phyloP scores from a whole-genome alignment of 2,329 filamentous ascomycete species.

The Aspergillus spinulosporus region DNA sequence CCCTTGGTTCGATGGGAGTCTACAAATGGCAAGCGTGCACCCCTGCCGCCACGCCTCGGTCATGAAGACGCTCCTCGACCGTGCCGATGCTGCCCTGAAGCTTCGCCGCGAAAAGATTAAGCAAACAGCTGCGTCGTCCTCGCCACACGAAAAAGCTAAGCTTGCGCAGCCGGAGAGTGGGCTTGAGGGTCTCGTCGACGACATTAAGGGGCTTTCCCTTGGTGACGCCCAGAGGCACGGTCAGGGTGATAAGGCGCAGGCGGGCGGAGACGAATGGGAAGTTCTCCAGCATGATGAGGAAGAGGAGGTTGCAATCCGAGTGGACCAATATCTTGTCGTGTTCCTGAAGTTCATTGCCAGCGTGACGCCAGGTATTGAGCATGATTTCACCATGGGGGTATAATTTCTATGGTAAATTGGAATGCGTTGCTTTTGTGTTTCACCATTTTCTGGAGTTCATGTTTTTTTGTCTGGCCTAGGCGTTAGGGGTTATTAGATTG shows the following conservation, averaged over 20 bases:
- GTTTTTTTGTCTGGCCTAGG: neutral
- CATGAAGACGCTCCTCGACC: constrained; percentile 96
- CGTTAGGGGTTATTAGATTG: neutral
- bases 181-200: constrained; percentile 81
- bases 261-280: constrained; percentile 64
- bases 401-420: constrained; percentile 45
- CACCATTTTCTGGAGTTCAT: neutral
- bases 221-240: constrained; percentile 44
- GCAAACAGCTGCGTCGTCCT: constrained; percentile 57
- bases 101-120: constrained; percentile 80
- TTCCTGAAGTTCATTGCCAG: constrained; percentile 72
- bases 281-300: constrained; percentile 55
- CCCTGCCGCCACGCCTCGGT: constrained; percentile 96
- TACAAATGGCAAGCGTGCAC: constrained; percentile 96
- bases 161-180: constrained; percentile 51
- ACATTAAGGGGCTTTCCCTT: constrained; percentile 66
- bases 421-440: neutral
- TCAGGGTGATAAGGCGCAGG: constrained; percentile 25
- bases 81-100: constrained; percentile 89
- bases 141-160: constrained; percentile 27
- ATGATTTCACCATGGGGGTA: constrained; percentile 96
- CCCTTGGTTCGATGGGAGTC: constrained; percentile 83
- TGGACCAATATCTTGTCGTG: constrained; percentile 54
- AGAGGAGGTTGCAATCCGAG: constrained; percentile 50
- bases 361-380: constrained; percentile 94